Evolutionary conservation across 2,329 filamentous ascomycete species (phyloP).

Genomic region (Cytospora leucostoma): DNA sequence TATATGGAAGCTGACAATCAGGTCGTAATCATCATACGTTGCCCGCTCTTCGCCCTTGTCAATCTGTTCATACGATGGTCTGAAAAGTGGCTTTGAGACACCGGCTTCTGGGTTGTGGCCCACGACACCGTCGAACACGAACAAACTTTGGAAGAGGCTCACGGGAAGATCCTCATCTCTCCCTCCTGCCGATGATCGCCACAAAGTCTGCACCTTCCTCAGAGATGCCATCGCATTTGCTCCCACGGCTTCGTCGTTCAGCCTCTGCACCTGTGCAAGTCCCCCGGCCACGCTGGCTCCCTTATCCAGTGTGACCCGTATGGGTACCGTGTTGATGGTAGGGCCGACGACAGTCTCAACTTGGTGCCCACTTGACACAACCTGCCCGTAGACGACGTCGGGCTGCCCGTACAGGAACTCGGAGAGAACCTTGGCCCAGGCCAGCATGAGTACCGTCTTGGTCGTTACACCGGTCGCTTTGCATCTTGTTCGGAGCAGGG

Average conservation of each 20-base stretch:
- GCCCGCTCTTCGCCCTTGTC: constrained; percentile 8
- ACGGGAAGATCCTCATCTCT: constrained; percentile 12
- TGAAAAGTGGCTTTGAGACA: background rate
- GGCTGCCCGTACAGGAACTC: constrained; percentile 29
- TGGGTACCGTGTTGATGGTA: constrained; percentile 32
- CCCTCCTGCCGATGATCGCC: constrained; percentile 28
- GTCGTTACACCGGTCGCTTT: constrained; percentile 24
- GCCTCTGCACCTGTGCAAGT: constrained; percentile 23
- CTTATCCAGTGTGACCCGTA: constrained; percentile 25
- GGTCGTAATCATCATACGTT: constrained; percentile 32
- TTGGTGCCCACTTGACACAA: constrained; percentile 21
- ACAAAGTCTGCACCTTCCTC: constrained; percentile 30
- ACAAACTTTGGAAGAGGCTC: constrained; percentile 33
- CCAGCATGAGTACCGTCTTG: constrained; percentile 31
- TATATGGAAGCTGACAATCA: constrained; percentile 33
- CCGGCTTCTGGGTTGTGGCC: background rate
- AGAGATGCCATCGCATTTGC: constrained; percentile 30
- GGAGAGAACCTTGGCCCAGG: constrained; percentile 32
- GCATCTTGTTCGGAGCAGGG: constrained; percentile 25
- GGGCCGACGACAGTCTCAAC: constrained; percentile 29
- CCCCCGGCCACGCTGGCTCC: constrained; percentile 22
- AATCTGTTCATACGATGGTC: background rate
- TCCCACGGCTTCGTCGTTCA: constrained; percentile 29
- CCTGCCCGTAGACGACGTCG: constrained; percentile 31
- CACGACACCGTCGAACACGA: constrained; percentile 33